A percentile compares a stretch with the other conserved stretches of the same genome.
Evolutionary conservation across 208 protist species (phyloP).

Genomic region (Balamuthia mandrillaris): DNA sequence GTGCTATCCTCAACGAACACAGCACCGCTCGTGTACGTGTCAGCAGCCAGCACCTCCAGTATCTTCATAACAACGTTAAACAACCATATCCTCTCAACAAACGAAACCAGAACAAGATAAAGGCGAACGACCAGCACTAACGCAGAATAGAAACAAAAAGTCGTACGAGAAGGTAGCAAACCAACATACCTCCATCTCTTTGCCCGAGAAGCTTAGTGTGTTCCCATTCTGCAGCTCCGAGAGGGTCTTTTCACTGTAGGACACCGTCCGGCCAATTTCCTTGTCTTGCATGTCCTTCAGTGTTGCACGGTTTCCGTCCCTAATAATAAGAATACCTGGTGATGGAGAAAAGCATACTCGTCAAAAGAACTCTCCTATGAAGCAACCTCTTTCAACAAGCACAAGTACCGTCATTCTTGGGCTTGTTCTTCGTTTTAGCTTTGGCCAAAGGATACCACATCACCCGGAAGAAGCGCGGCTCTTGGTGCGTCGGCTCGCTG

Average conservation of each 20-base stretch:
- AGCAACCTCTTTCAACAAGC: background rate
- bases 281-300: conserved; percentile 43
- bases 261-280: conserved; percentile 30
- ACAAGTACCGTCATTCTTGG: conserved; percentile 18
- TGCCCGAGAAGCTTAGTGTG: conserved; percentile 36
- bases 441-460: too few relatives aligned
- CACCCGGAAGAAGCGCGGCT: too few relatives aligned
- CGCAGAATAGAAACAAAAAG: too few relatives aligned
- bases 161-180: too few relatives aligned
- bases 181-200: conserved; percentile 36
- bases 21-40: too few relatives aligned
- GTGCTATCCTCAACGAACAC: too few relatives aligned
- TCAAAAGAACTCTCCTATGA: background rate
- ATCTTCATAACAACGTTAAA: too few relatives aligned
- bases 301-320: conserved; percentile 11
- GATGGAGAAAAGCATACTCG: background rate
- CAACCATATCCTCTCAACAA: too few relatives aligned
- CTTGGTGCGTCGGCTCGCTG: too few relatives aligned
- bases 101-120: too few relatives aligned
- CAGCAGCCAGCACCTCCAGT: too few relatives aligned
- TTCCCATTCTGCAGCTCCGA: conserved; percentile 4
- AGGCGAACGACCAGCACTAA: too few relatives aligned
- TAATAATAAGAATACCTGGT: conserved; percentile 14
- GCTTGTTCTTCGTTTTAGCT: conserved; percentile 42
- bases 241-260: conserved; percentile 10